Percentiles rank a stretch among this genome's conserved stretches.
Evolutionary conservation across 1,284 basidiomycete species (phyloP).

Genomic region (Farysia itapuensis): DNA sequence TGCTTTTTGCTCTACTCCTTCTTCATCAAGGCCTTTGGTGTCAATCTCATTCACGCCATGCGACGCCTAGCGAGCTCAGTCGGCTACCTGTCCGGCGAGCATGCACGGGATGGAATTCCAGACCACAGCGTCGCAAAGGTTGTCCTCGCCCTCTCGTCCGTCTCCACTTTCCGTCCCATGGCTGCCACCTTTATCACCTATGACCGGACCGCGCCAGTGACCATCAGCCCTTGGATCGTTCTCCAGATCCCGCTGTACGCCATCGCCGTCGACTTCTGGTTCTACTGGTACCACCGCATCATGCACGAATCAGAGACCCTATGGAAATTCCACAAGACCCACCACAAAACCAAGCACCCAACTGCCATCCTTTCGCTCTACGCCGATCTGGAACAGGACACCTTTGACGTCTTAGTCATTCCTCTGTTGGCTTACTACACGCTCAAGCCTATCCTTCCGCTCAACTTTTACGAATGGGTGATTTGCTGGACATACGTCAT

Average conservation of each 20-base stretch:
- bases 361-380: conserved; percentile 37
- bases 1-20: conserved; percentile 34
- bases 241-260: conserved; percentile 41
- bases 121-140: conserved; percentile 27
- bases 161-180: conserved; percentile 36
- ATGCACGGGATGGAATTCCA: conserved; percentile 38
- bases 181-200: conserved; percentile 38
- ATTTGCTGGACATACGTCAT: conserved; percentile 37
- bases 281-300: conserved; percentile 51
- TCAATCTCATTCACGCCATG: conserved; percentile 17
- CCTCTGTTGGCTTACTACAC: conserved; percentile 35
- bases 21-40: conserved; percentile 26
- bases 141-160: conserved; percentile 22
- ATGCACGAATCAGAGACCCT: conserved; percentile 48
- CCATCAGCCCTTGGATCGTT: conserved; percentile 31
- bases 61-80: conserved; percentile 13
- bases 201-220: conserved; percentile 25
- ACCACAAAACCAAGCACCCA: conserved; percentile 51
- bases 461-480: conserved; percentile 35
- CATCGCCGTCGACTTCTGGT: conserved; percentile 46
- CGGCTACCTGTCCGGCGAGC: conserved; percentile 45
- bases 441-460: conserved; percentile 8
- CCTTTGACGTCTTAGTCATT: conserved; percentile 41
- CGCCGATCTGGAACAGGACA: conserved; percentile 50
- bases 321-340: conserved; percentile 41